These are phyloP conservation scores for Boletus patriciae DNA, from an alignment of 768 basidiomycete genomes.

Conservation along the genomic window DNA sequence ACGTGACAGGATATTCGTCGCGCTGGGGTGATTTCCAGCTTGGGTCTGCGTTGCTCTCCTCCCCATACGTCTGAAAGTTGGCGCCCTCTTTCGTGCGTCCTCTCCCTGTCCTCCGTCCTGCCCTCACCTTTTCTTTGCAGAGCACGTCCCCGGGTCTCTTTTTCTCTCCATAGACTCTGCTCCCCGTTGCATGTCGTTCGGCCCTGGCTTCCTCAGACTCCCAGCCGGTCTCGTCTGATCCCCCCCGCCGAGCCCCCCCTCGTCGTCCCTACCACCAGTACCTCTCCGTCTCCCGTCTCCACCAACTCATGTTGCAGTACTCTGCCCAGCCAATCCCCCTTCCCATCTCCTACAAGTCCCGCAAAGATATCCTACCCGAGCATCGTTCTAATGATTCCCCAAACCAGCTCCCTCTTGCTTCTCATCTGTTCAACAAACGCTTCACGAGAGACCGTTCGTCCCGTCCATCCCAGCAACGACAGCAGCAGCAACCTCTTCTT, in stretches of 20 bases:
- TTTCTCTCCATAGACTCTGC: constrained; percentile 8
- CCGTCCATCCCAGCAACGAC: constrained; percentile 19
- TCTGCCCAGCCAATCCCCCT: constrained; percentile 37
- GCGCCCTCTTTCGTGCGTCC: constrained; percentile 24
- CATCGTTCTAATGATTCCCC: constrained; percentile 29
- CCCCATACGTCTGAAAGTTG: constrained; percentile 26
- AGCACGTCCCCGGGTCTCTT: constrained; percentile 8
- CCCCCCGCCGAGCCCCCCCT: constrained; percentile 28
- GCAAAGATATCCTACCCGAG: constrained; percentile 36
- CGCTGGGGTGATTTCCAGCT: constrained; percentile 11
- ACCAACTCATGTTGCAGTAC: constrained; percentile 61
- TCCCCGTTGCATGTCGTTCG: constrained; percentile 29
- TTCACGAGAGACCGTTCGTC: constrained; percentile 34
- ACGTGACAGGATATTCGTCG: constrained; percentile 5
- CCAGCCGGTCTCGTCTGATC: constrained; percentile 56
- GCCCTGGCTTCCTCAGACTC: constrained; percentile 32
- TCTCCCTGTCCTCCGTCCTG: background rate
- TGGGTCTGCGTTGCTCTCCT: constrained; percentile 28
- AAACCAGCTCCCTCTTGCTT: constrained; percentile 1
- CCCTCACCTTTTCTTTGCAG: background rate
- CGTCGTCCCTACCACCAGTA: constrained; percentile 33
- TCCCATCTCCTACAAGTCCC: constrained; percentile 32
- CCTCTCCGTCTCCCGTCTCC: constrained; percentile 30
- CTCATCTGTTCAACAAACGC: constrained; percentile 37
- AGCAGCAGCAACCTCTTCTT: constrained; percentile 6